Conservation (phyloP, 169 alveolate genomes). For the Plasmodium chabaudi region DNA sequence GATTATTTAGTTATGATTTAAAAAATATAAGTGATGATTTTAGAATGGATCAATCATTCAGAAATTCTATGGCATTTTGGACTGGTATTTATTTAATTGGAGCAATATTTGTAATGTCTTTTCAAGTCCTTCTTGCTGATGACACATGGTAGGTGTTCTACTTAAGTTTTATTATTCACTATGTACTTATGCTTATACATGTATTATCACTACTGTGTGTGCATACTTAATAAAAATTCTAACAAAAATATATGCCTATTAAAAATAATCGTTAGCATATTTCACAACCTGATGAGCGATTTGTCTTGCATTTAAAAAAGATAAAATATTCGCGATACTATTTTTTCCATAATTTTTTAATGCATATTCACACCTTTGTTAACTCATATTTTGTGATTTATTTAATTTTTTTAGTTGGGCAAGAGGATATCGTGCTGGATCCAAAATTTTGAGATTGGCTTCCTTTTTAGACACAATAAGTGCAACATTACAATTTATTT, state of each 20-base stretch:
- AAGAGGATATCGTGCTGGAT: conserved; percentile 94
- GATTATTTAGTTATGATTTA: conserved; percentile 89
- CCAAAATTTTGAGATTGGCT: conserved; percentile 92
- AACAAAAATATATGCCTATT: neutral
- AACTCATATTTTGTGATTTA: neutral
- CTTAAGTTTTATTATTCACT: no score
- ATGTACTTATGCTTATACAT: neutral
- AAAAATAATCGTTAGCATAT: no score
- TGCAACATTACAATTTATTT: conserved; percentile 92
- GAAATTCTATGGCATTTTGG: conserved; percentile 83
- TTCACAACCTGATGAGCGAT: no score
- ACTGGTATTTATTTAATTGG: conserved; percentile 90
- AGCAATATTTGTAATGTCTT: conserved; percentile 89
- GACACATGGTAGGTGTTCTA: conserved; percentile 87
- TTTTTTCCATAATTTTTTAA: neutral
- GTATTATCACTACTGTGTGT: neutral
- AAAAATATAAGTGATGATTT: conserved; percentile 88
- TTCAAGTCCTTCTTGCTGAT: conserved; percentile 93
- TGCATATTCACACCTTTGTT: neutral
- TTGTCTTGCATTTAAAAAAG: no score
- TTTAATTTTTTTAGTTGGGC: conserved; percentile 88
- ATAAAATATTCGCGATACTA: no score
- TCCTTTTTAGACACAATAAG: conserved; percentile 92
- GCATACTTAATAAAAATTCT: neutral
- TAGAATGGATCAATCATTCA: conserved; percentile 86